phyloP scores from a whole-genome alignment of 768 basidiomycete species.

The Xerocomus potaroensis region DNA sequence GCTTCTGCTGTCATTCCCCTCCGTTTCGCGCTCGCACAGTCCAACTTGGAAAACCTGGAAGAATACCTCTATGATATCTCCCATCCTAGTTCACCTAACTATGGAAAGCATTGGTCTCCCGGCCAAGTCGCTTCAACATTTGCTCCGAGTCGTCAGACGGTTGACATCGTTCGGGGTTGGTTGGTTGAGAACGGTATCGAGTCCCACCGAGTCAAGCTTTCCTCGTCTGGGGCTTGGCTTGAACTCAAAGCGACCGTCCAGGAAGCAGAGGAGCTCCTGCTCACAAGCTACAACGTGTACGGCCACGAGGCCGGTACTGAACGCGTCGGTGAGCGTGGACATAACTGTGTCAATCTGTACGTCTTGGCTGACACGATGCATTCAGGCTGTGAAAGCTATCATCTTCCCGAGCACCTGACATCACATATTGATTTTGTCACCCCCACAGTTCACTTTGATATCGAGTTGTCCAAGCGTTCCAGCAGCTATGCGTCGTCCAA shows the following conservation, averaged over 20 bases:
- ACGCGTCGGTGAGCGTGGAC: slow-evolving; percentile 32
- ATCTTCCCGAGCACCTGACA: slow-evolving; percentile 35
- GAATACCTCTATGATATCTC: slow-evolving; percentile 40
- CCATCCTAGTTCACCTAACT: slow-evolving; percentile 40
- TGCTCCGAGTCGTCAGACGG: slow-evolving; percentile 35
- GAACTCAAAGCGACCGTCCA: slow-evolving; percentile 35
- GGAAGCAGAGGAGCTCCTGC: slow-evolving; percentile 43
- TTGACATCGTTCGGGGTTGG: slow-evolving; percentile 39
- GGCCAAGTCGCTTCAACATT: slow-evolving; percentile 38
- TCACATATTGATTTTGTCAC: slow-evolving; percentile 41
- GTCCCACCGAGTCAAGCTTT: slow-evolving; percentile 31
- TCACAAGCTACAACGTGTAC: slow-evolving; percentile 41
- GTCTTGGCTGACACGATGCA: not conserved
- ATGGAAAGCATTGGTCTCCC: slow-evolving; percentile 45
- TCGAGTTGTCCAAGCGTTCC: slow-evolving; percentile 22
- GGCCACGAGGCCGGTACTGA: slow-evolving; percentile 34
- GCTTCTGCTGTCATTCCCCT: slow-evolving; percentile 36
- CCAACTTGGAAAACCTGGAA: slow-evolving; percentile 38
- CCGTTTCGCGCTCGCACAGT: slow-evolving; percentile 43
- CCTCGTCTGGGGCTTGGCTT: slow-evolving; percentile 37
- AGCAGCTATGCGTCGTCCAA: not conserved
- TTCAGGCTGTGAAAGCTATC: slow-evolving; percentile 39
- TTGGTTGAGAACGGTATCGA: slow-evolving; percentile 35
- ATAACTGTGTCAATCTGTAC: too few species aligned
- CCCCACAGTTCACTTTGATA: slow-evolving; percentile 42